Percentiles rank a stretch among this genome's conserved stretches.
phyloP scores from a whole-genome alignment of 1,284 basidiomycete species.

The Leccinum fuscescens region DNA sequence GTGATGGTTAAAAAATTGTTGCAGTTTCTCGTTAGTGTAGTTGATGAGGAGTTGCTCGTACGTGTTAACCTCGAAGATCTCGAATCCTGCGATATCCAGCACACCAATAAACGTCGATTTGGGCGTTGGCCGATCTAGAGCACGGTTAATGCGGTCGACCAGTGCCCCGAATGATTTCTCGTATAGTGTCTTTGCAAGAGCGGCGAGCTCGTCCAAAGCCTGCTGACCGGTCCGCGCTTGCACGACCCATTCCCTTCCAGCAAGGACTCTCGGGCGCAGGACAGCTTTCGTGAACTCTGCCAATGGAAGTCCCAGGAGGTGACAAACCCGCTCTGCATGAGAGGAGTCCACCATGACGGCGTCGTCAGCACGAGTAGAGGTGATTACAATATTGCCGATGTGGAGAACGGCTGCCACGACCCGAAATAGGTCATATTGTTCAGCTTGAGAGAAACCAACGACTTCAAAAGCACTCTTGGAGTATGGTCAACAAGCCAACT shows the following conservation, averaged over 20 bases:
- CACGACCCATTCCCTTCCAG: conserved; percentile 96
- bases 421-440: conserved; percentile 94
- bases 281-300: conserved; percentile 89
- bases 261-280: conserved; percentile 85
- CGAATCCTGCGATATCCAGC: conserved; percentile 98
- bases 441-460: conserved; percentile 81
- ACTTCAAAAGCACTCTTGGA: conserved; percentile 74
- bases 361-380: conserved; percentile 82
- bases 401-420: conserved; percentile 92
- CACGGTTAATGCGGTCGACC: conserved; percentile 94
- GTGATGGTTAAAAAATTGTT: conserved; percentile 99
- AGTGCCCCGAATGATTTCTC: conserved; percentile 95
- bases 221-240: conserved; percentile 92
- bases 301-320: conserved; percentile 90
- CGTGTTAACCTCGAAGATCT: conserved; percentile 89
- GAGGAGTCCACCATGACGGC: conserved; percentile 82
- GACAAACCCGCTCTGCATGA: conserved; percentile 88
- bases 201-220: conserved; percentile 89
- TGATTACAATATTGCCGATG: conserved; percentile 90
- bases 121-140: conserved; percentile 87
- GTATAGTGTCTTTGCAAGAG: conserved; percentile 94
- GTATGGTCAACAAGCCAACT: conserved; percentile 11
- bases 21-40: conserved; percentile 96
- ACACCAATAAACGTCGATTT: conserved; percentile 98
- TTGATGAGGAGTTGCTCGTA: conserved; percentile 99